Evolutionary conservation across 2,329 filamentous ascomycete species (phyloP), one percentile per base, ranked within the genome.

Genomic region (Ceratocystis ficicola): DNA sequence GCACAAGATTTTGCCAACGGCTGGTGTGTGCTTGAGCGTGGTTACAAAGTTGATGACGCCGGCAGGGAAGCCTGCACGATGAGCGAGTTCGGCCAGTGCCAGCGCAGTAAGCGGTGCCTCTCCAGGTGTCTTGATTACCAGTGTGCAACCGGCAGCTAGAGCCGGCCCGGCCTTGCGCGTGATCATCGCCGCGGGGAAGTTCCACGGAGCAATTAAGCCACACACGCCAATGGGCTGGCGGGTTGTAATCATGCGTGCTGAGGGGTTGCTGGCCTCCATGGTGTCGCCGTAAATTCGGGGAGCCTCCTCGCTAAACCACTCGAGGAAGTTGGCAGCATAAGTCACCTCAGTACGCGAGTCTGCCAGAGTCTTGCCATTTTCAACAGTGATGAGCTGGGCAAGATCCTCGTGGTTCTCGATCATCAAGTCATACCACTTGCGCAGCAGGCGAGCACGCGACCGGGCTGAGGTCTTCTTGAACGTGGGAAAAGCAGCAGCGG

Each of bases 91-190:
- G 1, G 89, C 89, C 32, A 96, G 76, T 1, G 92, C 92, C 60
- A 95, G 86, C 1, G 90, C 85, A 25, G 90, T 95, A 73, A 93
- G 90, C 0, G 92, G 92, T 3, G 92, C 95, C 78, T 96, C 92
- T 46, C 87, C 86, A 1, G 92, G 90, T 44, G 90, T 87, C 76
- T 96, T 96, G 69, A 85, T 85, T 1, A 96, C 90, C 81, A 89
- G 83, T 2, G 86, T 88, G 74, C 87, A 89, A 44, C 87, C 87
- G 32, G 86, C 86, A 44, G 87, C 87, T 50, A 90, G 77, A 17
- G 81, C 83, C 7, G 83, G 75, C 3, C 75, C 77, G 36, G 75
- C 74, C 68, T 79, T 79, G 32, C 77, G 73, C 10, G 76, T 77
- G 62, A 81, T 77, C 80, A 82, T 82, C 25, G 78, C 79, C 28